Conservation (phyloP, 371 early-diverging fungal species). For the Mucor velutinosus region DNA sequence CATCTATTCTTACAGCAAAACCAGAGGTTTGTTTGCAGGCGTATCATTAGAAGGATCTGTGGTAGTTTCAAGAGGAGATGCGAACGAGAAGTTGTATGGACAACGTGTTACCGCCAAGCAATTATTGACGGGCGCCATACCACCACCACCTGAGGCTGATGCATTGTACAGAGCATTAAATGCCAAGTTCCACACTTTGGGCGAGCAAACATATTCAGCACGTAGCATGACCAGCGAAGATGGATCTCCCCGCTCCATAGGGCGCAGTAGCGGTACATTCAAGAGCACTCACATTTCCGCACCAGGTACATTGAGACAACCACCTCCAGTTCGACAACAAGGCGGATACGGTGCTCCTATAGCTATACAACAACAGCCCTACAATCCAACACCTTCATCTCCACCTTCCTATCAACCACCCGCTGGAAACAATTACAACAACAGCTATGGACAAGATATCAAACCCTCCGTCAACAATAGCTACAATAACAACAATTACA, state of each 20-base stretch:
- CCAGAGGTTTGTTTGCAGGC: slow-evolving; percentile 93
- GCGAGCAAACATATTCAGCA: slow-evolving; percentile 16
- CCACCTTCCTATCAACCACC: not conserved
- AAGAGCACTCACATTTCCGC: slow-evolving; percentile 31
- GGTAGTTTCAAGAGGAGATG: slow-evolving; percentile 89
- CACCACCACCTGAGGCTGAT: slow-evolving; percentile 86
- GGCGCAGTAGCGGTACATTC: slow-evolving; percentile 16
- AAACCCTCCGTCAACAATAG: slow-evolving; percentile 5
- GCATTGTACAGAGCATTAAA: slow-evolving; percentile 83
- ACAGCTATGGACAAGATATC: slow-evolving; percentile 12
- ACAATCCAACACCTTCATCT: not conserved
- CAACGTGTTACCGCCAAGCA: slow-evolving; percentile 81
- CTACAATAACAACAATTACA: not conserved
- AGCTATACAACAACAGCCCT: slow-evolving; percentile 7
- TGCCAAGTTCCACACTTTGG: slow-evolving; percentile 26
- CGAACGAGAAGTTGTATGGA: slow-evolving; percentile 90
- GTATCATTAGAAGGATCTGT: slow-evolving; percentile 95
- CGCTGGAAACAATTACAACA: not conserved
- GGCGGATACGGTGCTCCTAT: slow-evolving; percentile 24
- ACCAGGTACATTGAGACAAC: slow-evolving; percentile 33
- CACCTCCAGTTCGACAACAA: slow-evolving; percentile 28
- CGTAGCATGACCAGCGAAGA: slow-evolving; percentile 2
- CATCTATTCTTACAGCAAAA: slow-evolving; percentile 89
- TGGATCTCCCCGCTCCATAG: slow-evolving; percentile 7
- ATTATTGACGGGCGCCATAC: slow-evolving; percentile 74